Percentiles rank a stretch among this genome's conserved stretches.
phyloP scores from a whole-genome alignment of 495 filamentous ascomycete genomes.

The Wilcoxina mikolae region DNA sequence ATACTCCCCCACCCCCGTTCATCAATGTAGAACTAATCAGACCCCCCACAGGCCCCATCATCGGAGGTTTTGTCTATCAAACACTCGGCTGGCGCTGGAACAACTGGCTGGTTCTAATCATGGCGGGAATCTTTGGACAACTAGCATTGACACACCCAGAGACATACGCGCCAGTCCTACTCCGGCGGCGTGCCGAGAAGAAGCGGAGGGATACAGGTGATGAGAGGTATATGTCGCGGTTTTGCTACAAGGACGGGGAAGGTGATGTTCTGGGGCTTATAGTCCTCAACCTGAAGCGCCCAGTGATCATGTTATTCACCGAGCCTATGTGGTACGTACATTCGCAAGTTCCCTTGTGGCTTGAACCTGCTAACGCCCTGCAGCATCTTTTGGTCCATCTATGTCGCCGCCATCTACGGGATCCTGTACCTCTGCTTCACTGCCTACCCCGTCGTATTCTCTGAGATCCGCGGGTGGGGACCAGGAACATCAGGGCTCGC shows the following conservation, averaged over 20 bases:
- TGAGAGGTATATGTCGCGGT: conserved; percentile 33
- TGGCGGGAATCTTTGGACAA: conserved; percentile 41
- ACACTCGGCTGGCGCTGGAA: conserved; percentile 77
- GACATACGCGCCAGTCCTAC: conserved; percentile 62
- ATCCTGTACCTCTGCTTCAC: conserved; percentile 82
- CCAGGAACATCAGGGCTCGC: conserved; percentile 57
- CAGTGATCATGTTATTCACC: conserved; percentile 60
- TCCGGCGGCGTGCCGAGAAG: conserved; percentile 51
- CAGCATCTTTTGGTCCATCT: conserved; percentile 63
- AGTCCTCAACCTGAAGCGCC: conserved; percentile 57
- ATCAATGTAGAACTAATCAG: too few relatives aligned
- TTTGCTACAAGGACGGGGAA: conserved; percentile 24
- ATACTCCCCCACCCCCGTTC: too few relatives aligned
- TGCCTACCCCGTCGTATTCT: conserved; percentile 69
- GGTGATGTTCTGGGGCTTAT: conserved; percentile 38
- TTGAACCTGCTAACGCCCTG: not conserved
- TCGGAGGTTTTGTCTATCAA: conserved; percentile 63
- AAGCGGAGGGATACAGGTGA: conserved; percentile 62
- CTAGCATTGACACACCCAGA: conserved; percentile 47
- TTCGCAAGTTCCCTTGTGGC: not conserved
- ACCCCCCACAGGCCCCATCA: conserved; percentile 18
- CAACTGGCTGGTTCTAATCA: conserved; percentile 69
- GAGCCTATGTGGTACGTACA: conserved; percentile 70
- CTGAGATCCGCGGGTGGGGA: conserved; percentile 56
- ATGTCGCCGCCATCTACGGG: conserved; percentile 49